These are phyloP conservation scores for Starmerella potacharoeniae DNA, from an alignment of 805 yeast species.

Conservation along the genomic window DNA sequence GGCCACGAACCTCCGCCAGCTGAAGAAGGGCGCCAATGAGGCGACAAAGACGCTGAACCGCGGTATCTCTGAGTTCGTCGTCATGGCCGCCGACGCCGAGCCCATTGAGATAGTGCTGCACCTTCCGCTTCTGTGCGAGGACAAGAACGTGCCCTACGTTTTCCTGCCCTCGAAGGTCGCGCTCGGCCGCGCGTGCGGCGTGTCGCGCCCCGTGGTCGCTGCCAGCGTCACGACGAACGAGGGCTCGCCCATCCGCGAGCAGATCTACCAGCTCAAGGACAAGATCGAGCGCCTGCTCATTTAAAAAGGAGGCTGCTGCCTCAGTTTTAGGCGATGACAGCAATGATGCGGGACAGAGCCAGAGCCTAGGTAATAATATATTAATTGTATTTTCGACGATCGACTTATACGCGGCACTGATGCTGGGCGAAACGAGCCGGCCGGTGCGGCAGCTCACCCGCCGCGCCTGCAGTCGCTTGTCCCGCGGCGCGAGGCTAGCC, in stretches of 20 bases:
- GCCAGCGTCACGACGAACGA: slow-evolving; percentile 97
- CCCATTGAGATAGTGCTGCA: slow-evolving; percentile 97
- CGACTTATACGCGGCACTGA: too few species aligned
- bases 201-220: slow-evolving; percentile 97
- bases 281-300: slow-evolving; percentile 96
- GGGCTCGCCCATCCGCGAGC: slow-evolving; percentile 93
- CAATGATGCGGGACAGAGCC: slow-evolving; percentile 25
- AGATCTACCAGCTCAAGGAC: slow-evolving; percentile 95
- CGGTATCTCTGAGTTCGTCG: slow-evolving; percentile 98
- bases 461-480: too few species aligned
- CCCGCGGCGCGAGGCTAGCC: too few species aligned
- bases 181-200: slow-evolving; percentile 99
- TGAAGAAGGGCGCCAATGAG: slow-evolving; percentile 99
- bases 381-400: neutral
- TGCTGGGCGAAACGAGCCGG: too few species aligned
- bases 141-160: slow-evolving; percentile 98
- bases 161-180: slow-evolving; percentile 98
- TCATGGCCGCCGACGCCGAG: slow-evolving; percentile 99
- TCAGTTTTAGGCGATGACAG: slow-evolving; percentile 19
- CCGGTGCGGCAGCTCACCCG: too few species aligned
- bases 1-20: slow-evolving; percentile 93
- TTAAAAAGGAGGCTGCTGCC: slow-evolving; percentile 30
- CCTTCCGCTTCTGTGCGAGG: slow-evolving; percentile 95
- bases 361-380: slow-evolving; percentile 13
- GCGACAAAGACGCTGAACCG: slow-evolving; percentile 98